These are phyloP conservation scores for Nigrospora oryzae DNA, from an alignment of 2,329 filamentous ascomycete genomes.

Conservation along the genomic window DNA sequence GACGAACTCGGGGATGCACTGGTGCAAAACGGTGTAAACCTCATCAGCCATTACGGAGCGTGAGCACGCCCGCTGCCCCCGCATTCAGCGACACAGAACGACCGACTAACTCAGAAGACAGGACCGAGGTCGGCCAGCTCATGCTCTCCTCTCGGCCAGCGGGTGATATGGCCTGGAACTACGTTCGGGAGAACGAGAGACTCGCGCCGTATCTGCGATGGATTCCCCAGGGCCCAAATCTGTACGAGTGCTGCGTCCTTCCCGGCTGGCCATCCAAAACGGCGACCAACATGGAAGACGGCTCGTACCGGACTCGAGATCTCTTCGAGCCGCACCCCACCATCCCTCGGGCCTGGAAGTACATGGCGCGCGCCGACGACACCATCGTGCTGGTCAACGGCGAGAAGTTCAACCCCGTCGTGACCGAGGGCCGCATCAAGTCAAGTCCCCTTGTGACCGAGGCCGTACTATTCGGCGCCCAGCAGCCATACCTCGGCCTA, in stretches of 20 bases:
- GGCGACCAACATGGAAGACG: constrained; percentile 20
- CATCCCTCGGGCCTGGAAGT: constrained; percentile 25
- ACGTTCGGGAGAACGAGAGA: constrained; percentile 38
- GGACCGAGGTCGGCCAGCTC: constrained; percentile 52
- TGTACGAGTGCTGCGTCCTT: constrained; percentile 27
- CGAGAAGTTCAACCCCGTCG: constrained; percentile 23
- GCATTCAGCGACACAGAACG: background rate
- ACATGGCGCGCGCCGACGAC: constrained; percentile 25
- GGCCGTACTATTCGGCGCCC: constrained; percentile 42
- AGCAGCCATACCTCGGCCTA: constrained; percentile 37
- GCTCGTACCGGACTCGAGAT: constrained; percentile 26
- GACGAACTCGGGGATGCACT: constrained; percentile 49
- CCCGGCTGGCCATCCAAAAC: constrained; percentile 28
- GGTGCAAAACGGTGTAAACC: constrained; percentile 41
- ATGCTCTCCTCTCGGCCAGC: constrained; percentile 49
- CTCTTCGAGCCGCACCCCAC: constrained; percentile 24
- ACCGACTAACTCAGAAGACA: background rate
- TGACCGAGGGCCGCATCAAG: constrained; percentile 35
- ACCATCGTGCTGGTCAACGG: constrained; percentile 24
- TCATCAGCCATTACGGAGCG: constrained; percentile 50
- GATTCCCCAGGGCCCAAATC: constrained; percentile 21
- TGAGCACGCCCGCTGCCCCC: constrained; percentile 15
- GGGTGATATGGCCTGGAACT: constrained; percentile 52
- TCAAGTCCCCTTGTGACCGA: constrained; percentile 38
- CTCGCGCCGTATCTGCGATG: constrained; percentile 25